Conservation (phyloP, 345 rosid genomes). For the Boechera divaricarpa region DNA sequence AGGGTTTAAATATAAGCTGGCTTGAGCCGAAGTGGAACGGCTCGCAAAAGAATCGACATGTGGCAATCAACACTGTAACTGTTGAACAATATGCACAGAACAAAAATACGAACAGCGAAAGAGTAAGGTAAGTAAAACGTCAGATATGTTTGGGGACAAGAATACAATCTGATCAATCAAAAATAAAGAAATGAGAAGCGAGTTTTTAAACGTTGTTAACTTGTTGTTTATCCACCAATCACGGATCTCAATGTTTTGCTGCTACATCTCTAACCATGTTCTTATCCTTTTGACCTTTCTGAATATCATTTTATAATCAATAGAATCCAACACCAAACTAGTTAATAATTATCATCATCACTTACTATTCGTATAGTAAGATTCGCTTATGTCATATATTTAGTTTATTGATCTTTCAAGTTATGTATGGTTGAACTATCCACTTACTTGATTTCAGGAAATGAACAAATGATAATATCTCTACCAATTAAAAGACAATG, state of each 20-base stretch:
- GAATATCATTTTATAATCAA: conserved; percentile 6
- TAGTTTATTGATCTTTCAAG: neutral
- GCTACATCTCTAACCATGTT: conserved; percentile 32
- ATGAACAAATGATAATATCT: conserved; percentile 7
- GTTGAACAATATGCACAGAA: neutral
- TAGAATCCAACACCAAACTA: conserved; percentile 37
- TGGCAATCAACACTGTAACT: conserved; percentile 3
- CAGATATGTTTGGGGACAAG: conserved; percentile 41
- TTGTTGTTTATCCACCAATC: conserved; percentile 41
- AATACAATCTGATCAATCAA: conserved; percentile 32
- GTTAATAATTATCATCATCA: neutral
- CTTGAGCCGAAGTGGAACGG: neutral
- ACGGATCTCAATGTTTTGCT: conserved; percentile 44
- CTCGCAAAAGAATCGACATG: neutral
- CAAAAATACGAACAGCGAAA: conserved; percentile 28
- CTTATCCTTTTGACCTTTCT: conserved; percentile 39
- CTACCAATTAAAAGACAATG: too few relatives aligned
- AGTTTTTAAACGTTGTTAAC: neutral
- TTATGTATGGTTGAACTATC: conserved; percentile 20
- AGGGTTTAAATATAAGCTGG: neutral
- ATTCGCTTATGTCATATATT: neutral
- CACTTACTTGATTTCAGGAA: conserved; percentile 13
- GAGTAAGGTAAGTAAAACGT: conserved; percentile 30
- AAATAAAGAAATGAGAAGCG: neutral
- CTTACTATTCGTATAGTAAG: neutral